Evolutionary conservation across 2,329 filamentous ascomycete genomes (phyloP), one percentile per base, ranked within the genome.

Genomic region (Rachicladosporium sp.): DNA sequence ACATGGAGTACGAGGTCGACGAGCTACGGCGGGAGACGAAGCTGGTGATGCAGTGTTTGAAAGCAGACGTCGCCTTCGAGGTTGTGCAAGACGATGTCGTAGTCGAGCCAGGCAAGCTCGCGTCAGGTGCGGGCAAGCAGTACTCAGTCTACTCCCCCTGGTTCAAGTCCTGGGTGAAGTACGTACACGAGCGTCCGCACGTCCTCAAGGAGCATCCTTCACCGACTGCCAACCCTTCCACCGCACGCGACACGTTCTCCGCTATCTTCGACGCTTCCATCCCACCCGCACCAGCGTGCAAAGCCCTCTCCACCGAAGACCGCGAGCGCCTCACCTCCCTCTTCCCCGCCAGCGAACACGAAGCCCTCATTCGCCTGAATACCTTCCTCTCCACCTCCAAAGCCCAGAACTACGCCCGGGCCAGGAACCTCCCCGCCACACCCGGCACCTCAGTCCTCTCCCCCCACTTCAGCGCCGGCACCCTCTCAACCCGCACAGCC

Each of bases 1-100:
- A 93, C 54, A 76, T 87, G 41, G 87, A 94, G 56, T 94, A 93
- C 52, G 88, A 94, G 58, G 85, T 93, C 0, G 88, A 95, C 54
- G 88, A 94, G 62, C 62, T 94, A 42, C 69, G 87, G 32, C 70
- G 87, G 4, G 88, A 95, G 51, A 76, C 78, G 1, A 67, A 66
- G 21, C 62, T 93, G 52, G 70, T 84, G 1, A 70, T 65, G 21
- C 58, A 68, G 31, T 74, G 80, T 43, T 61, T 80, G 1, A 68
- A 76, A 10, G 72, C 71, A 9, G 79, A 74, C 0, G 74, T 89
- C 35, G 69, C 72, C 1, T 78, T 93, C 48, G 71, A 79, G n/a
- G 73, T 79, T 0, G 68, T 81, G 1, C 83, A 88, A 44, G 88
- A 94, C 58, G 84, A 82, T 4, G 91, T 86, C 47, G 75, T 93